Base-by-base conservation (phyloP, 257 asterid genomes). In the Solanum appendiculatum region DNA sequence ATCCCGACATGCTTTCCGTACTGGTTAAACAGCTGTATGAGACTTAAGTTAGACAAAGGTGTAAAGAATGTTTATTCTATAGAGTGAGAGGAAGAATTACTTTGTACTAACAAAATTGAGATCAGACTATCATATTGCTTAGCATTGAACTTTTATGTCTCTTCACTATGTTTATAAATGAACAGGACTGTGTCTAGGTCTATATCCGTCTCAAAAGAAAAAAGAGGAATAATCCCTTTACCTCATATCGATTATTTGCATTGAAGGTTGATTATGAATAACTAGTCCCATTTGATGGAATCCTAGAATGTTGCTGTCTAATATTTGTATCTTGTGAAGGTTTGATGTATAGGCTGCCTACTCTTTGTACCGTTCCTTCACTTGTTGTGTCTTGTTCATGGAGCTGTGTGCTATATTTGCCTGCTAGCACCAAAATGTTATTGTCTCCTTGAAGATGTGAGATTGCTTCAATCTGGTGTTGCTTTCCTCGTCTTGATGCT, bases 101-200 rank as follows among this genome's bases (percentile, higher is more conserved):
- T 34, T 82, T 48, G 27, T 73, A 74, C 48, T 87, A 58, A 23
- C 48, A 75, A 75, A 29, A 73, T 44, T 25, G 77, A 77, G 58
- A 64, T 72, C 74, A 48, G 87, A 42, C 73, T 46, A 39, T 87
- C 75, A 54, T 85, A 83, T 69, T 83, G 89, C 89, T 82, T 84
- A 42, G 80, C 70, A 74, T 70, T 85, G 86, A 86, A 75, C 88
- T 88, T 88, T 83, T 84, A 87, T 87, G 87, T 77, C 89, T 88
- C 86, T 84, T 78, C 74, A 85, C 87, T 88, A 89, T 82, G 91
- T 92, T 87, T 93, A 86, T 87, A 86, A 87, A 80, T 40, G 88
- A 83, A 87, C 86, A 88, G 89, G 89, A 86, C 85, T 89, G 86
- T 89, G 75, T 87, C 93, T 94, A 91, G 86, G 25, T 31, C 88